phyloP scores from a whole-genome alignment of 345 rosid species.

The Mallotus nudiflorus region DNA sequence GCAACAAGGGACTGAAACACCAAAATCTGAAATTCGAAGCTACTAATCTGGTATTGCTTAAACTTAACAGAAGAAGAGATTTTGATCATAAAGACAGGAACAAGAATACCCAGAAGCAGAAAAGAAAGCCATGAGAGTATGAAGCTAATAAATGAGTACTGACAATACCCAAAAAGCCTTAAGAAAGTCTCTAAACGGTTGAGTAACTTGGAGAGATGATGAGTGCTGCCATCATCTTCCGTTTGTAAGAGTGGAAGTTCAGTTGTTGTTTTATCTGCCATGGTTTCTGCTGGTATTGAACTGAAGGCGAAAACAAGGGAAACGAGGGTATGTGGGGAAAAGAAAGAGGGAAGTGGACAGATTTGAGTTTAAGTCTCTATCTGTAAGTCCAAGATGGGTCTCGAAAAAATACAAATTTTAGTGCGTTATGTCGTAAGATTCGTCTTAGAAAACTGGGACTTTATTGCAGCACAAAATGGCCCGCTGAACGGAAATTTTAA shows the following conservation, averaged over 20 bases:
- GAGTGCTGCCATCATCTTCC: constrained; percentile 15
- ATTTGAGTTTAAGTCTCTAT: too few species aligned
- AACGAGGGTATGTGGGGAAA: too few species aligned
- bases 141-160: constrained; percentile 27
- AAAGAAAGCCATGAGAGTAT: constrained; percentile 35
- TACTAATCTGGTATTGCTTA: constrained; percentile 21
- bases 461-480: too few species aligned
- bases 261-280: neutral
- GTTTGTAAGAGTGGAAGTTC: neutral
- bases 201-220: constrained; percentile 26
- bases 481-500: too few species aligned
- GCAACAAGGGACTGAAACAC: constrained; percentile 37
- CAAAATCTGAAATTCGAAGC: constrained; percentile 35
- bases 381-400: too few species aligned
- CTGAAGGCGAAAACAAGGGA: too few species aligned
- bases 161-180: constrained; percentile 37
- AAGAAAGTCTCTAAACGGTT: constrained; percentile 33
- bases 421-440: too few species aligned
- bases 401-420: too few species aligned
- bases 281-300: neutral
- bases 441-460: too few species aligned
- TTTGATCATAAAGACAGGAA: constrained; percentile 24
- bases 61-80: constrained; percentile 18
- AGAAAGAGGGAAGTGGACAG: too few species aligned
- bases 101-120: constrained; percentile 38